phyloP scores from a whole-genome alignment of 495 filamentous ascomycete species.

The Neurospora tetrasperma region DNA sequence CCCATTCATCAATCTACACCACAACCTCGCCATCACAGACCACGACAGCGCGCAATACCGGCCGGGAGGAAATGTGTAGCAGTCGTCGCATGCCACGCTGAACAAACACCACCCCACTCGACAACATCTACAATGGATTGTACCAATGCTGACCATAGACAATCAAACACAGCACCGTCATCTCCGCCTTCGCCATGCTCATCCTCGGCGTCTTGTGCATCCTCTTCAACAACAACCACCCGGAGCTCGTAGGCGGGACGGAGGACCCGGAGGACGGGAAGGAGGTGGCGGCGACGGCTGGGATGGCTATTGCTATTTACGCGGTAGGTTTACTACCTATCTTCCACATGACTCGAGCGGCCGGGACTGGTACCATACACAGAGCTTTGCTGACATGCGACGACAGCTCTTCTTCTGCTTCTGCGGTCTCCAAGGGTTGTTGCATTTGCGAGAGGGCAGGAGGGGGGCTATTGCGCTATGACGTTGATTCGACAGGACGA shows the following conservation, averaged over 20 bases:
- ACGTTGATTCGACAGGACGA: neutral
- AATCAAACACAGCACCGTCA: constrained; percentile 53
- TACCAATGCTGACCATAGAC: neutral
- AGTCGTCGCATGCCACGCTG: neutral
- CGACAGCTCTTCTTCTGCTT: constrained; percentile 41
- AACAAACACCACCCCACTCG: neutral
- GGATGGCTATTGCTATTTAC: constrained; percentile 78
- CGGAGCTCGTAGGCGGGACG: constrained; percentile 65
- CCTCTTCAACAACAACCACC: constrained; percentile 68
- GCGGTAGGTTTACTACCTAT: constrained; percentile 44
- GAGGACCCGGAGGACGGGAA: constrained; percentile 63
- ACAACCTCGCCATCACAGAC: too few relatives aligned
- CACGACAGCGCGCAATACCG: too few relatives aligned
- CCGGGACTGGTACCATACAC: neutral
- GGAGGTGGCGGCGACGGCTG: constrained; percentile 72
- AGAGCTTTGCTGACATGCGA: neutral
- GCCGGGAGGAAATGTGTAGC: neutral
- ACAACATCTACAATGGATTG: neutral
- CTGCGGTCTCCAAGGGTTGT: constrained; percentile 73
- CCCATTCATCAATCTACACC: neutral
- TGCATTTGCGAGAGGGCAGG: constrained; percentile 67
- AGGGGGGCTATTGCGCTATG: constrained; percentile 72
- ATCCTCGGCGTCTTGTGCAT: constrained; percentile 76
- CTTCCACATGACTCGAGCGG: neutral
- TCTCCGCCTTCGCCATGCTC: constrained; percentile 79